Conservation (phyloP, 164 flowering plant genomes). For the Liriodendron chinense region DNA sequence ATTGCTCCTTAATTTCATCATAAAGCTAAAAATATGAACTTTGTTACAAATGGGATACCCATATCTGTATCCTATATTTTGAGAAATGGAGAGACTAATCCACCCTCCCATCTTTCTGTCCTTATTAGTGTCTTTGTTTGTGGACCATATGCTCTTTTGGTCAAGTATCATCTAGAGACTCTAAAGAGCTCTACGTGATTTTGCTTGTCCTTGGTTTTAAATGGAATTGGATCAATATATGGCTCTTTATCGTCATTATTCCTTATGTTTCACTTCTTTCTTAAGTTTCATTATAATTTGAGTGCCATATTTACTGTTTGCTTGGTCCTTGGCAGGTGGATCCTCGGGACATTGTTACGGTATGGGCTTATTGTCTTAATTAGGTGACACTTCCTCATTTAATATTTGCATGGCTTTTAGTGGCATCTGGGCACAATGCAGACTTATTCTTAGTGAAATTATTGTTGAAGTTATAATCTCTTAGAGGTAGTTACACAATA, state of each 20-base stretch:
- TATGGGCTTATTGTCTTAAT: slow-evolving; percentile 31
- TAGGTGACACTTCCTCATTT: neutral
- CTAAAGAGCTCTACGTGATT: neutral
- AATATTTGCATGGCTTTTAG: neutral
- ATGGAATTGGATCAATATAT: neutral
- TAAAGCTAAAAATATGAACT: no score
- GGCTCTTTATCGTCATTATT: neutral
- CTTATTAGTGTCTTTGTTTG: no score
- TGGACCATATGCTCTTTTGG: neutral
- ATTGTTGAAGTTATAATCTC: neutral
- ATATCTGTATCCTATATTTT: no score
- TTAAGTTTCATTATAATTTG: neutral
- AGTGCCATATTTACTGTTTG: slow-evolving; percentile 14
- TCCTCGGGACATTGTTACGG: slow-evolving; percentile 97
- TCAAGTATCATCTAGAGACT: neutral
- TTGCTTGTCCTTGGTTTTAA: no score
- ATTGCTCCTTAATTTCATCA: no score
- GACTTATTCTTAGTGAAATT: neutral
- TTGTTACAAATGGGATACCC: no score
- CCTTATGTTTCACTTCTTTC: neutral
- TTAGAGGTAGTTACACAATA: no score
- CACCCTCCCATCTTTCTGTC: no score
- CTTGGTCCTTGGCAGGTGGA: slow-evolving; percentile 72
- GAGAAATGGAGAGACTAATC: no score
- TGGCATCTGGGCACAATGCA: neutral